Percentiles rank a stretch among this genome's conserved stretches.
These are phyloP conservation scores for Talaromyces sp. DNA, from an alignment of 2,329 filamentous ascomycete species.

Conservation along the genomic window DNA sequence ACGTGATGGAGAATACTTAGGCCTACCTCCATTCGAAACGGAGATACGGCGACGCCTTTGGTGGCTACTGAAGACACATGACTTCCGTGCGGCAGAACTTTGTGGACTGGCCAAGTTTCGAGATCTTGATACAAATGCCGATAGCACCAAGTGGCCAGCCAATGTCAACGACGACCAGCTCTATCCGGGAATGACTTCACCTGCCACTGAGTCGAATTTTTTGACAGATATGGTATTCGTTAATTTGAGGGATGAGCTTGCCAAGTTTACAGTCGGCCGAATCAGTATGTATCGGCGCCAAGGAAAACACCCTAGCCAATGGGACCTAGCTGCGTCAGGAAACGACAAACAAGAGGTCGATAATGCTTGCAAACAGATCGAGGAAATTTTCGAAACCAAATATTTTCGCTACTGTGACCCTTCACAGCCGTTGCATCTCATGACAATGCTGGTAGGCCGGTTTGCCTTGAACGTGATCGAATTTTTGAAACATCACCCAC, in stretches of 20 bases:
- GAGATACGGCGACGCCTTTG: conserved; percentile 49
- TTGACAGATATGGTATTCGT: not conserved
- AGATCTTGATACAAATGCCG: not conserved
- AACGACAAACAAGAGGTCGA: not conserved
- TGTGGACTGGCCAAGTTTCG: conserved; percentile 38
- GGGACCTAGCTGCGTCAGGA: not conserved
- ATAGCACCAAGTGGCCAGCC: not conserved
- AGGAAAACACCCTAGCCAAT: not conserved
- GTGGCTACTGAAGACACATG: conserved; percentile 45
- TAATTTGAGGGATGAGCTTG: not conserved
- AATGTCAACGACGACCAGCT: conserved; percentile 32
- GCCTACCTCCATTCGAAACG: conserved; percentile 43
- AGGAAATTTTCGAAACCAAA: conserved; percentile 48
- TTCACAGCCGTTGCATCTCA: conserved; percentile 56
- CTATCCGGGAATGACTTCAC: conserved; percentile 18
- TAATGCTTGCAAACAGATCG: conserved; percentile 41
- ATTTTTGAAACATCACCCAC: not conserved
- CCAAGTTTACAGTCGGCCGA: not conserved
- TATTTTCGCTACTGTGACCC: conserved; percentile 51
- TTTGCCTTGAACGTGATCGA: not conserved
- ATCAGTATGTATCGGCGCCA: not conserved
- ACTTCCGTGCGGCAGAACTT: conserved; percentile 44
- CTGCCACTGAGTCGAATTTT: not conserved
- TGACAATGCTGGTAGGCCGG: conserved; percentile 60
- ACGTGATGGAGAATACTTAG: conserved; percentile 45